Evolutionary conservation across 78 protist genomes (phyloP).

Genomic region (Chrysochromulina parva): DNA sequence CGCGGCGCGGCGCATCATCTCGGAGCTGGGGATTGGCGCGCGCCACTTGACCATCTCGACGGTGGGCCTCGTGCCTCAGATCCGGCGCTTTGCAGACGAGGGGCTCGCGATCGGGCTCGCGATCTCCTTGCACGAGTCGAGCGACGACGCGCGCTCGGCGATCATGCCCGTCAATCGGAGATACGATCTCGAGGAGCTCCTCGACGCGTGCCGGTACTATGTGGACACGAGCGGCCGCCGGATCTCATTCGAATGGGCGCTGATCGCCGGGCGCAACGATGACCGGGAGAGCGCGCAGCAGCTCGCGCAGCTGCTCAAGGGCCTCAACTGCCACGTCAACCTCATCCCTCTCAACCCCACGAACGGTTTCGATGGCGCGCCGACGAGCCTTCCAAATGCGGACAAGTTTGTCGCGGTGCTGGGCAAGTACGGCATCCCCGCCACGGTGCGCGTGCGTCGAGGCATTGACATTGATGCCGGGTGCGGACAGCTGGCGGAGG

Average conservation of each 20-base stretch:
- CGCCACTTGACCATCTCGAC: constrained; percentile 50
- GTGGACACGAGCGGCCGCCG: constrained; percentile 6
- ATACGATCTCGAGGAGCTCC: background rate
- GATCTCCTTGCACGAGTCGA: background rate
- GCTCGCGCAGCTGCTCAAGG: constrained; percentile 25
- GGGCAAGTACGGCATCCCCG: constrained; percentile 2
- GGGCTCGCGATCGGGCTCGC: background rate
- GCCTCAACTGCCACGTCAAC: constrained; percentile 40
- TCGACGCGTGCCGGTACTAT: constrained; percentile 39
- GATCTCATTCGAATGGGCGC: constrained; percentile 51
- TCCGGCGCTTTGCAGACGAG: background rate
- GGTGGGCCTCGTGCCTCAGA: constrained; percentile 3
- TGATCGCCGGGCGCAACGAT: constrained; percentile 35
- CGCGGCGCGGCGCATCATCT: background rate
- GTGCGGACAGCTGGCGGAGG: constrained; percentile 38
- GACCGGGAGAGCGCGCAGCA: background rate
- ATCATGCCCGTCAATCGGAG: constrained; percentile 23
- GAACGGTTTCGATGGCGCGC: constrained; percentile 27
- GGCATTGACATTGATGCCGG: constrained; percentile 45
- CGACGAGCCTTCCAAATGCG: background rate
- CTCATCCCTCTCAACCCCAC: constrained; percentile 51
- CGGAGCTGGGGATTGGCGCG: constrained; percentile 43
- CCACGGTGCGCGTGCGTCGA: constrained; percentile 39
- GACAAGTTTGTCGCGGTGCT: background rate
- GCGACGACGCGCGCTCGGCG: constrained; percentile 2